Evolutionary conservation across 805 yeast genomes (phyloP).

Genomic region (Yarrowia sp.): DNA sequence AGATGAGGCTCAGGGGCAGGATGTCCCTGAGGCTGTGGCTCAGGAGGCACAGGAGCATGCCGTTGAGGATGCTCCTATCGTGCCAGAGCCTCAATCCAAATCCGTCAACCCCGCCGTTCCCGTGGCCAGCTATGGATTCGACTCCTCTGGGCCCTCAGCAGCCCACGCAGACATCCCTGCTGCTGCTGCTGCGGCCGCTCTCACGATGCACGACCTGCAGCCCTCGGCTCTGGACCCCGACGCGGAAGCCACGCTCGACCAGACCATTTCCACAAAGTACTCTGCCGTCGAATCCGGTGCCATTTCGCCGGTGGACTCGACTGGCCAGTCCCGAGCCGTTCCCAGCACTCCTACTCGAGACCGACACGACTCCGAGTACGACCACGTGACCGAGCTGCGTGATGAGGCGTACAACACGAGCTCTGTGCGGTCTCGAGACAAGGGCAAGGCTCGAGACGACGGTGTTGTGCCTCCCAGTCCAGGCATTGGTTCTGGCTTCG

Average conservation of each 20-base stretch:
- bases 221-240: neutral
- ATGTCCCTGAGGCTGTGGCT: neutral
- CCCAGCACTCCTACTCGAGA: neutral
- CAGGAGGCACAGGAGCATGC: neutral
- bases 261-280: neutral
- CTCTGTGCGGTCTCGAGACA: neutral
- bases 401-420: neutral
- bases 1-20: neutral
- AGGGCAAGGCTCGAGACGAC: neutral
- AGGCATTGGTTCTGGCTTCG: neutral
- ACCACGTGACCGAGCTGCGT: neutral
- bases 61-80: too few species aligned
- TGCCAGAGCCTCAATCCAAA: neutral
- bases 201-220: slow-evolving; percentile 4
- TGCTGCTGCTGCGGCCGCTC: neutral
- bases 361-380: neutral
- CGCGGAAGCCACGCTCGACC: neutral
- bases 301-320: neutral
- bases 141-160: neutral
- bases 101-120: neutral
- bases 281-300: slow-evolving; percentile 2
- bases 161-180: neutral
- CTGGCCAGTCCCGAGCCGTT: slow-evolving; percentile 10
- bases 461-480: neutral
- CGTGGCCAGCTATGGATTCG: neutral